Base-by-base conservation (phyloP, 495 filamentous ascomycete species). In the Penicillium manginii region DNA sequence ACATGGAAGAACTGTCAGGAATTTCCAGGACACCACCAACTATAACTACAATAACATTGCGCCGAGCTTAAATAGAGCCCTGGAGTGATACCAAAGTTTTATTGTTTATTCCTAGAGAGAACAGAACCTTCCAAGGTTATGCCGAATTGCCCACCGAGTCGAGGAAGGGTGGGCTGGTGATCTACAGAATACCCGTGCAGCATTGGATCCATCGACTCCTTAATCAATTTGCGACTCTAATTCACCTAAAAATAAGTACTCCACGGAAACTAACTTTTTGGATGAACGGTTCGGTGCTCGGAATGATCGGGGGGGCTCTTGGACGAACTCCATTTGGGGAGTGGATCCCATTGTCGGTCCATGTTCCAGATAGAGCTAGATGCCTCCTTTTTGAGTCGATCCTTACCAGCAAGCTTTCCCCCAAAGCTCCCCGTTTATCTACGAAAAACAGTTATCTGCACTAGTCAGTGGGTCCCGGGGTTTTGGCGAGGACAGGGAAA, bases 281-380 rank as follows among this genome's bases (percentile, higher is more conserved):
- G 31, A 61, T 32, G 59, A 61, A 61, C 59, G 31, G 59, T 61
- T 61, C 59, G 54, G 49, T 22, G 59, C 57, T 57, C 59, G 54
- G 53, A 40, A 56, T 55, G 18, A 18, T 55, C 48, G 53, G 43
- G 21, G 45, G 8, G 40, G 40, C 40, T 19, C 40, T 50, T 40
- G 31, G 50, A 37, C 35, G 23, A 46, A 46, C 48, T 39, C 50
- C 57, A 54, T 49, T 31, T 9, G 8, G 50, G 54, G 39, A 43
- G 40, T 43, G 40, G 40, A 18, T 43, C 40, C 40, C 17, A 7
- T 54, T 49, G 48, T 54, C 29, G 42, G 40, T 12, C 42, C 39
- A 50, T 42, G 45, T 52, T 49, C 54, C 50, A 21, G 50, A 53
- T 29, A 39, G 29, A 39, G 48, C 40, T 29, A 52, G 50, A 53